A percentile compares a stretch with the other conserved stretches of the same genome.
Conservation (phyloP, 495 filamentous ascomycete genomes). For the Penicillium angulare region DNA sequence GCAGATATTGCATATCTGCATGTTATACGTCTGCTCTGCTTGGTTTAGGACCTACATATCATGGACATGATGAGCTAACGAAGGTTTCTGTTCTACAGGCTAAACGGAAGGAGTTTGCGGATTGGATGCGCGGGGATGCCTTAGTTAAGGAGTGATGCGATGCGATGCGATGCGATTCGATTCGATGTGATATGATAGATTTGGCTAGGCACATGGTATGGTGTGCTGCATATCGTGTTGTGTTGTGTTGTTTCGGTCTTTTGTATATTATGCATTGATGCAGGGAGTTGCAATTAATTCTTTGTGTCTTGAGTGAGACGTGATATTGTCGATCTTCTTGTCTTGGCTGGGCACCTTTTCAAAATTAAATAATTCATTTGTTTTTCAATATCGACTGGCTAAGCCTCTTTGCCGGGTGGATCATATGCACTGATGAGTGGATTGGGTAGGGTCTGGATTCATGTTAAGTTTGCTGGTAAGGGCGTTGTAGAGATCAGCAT, state of each 20-base stretch:
- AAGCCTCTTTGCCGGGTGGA: too few relatives aligned
- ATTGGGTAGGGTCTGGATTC: too few relatives aligned
- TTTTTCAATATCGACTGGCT: too few relatives aligned
- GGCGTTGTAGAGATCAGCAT: too few relatives aligned
- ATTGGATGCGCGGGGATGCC: constrained; percentile 59
- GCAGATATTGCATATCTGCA: too few relatives aligned
- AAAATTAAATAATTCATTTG: too few relatives aligned
- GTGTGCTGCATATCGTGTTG: too few relatives aligned
- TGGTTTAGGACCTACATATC: background rate
- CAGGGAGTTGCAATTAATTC: constrained; percentile 11
- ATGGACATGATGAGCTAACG: background rate
- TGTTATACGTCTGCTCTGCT: background rate
- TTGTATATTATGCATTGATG: constrained; percentile 25
- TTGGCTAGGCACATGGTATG: background rate
- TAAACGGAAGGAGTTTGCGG: constrained; percentile 72
- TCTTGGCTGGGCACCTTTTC: too few relatives aligned
- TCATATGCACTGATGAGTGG: too few relatives aligned
- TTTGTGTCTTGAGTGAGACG: constrained; percentile 7
- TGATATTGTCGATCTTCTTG: constrained; percentile 1
- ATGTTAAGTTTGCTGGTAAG: too few relatives aligned
- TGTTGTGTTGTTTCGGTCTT: constrained; percentile 1
- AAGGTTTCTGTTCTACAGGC: constrained; percentile 40
- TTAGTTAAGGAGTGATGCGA: constrained; percentile 22
- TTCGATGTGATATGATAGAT: background rate
- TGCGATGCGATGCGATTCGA: background rate